These are phyloP conservation scores for Populus tomentosa DNA, from an alignment of 441 rosid genomes.

Conservation along the genomic window DNA sequence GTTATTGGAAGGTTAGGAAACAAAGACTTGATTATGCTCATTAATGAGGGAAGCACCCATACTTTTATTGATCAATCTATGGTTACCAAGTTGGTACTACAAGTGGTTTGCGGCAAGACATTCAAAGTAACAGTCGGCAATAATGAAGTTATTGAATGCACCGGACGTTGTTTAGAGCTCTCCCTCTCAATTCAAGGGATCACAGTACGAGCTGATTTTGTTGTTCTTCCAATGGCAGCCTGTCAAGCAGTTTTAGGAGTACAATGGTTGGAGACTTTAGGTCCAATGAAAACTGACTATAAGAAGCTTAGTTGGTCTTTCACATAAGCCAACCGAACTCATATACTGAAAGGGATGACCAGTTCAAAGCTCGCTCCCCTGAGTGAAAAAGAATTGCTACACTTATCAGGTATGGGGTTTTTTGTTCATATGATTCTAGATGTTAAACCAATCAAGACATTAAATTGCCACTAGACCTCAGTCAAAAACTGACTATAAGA, in stretches of 20 bases:
- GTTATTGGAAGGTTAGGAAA: too few species aligned
- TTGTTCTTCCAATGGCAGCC: not conserved
- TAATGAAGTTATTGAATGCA: too few species aligned
- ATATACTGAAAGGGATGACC: not conserved
- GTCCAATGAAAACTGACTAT: not conserved
- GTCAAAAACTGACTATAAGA: too few species aligned
- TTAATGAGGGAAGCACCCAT: too few species aligned
- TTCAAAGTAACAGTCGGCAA: too few species aligned
- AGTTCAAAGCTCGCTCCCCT: not conserved
- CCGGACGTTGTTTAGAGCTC: too few species aligned
- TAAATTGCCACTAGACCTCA: not conserved
- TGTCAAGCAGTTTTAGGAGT: not conserved
- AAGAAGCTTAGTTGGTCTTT: not conserved
- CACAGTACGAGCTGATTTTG: too few species aligned
- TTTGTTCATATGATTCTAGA: not conserved
- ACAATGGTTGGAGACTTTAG: not conserved
- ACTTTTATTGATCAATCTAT: too few species aligned
- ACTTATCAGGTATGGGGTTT: not conserved
- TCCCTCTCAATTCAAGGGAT: too few species aligned
- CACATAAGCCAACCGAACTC: rapidly evolving
- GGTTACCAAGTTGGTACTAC: too few species aligned
- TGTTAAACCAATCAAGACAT: not conserved
- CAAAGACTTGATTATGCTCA: too few species aligned
- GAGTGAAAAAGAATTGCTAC: not conserved
- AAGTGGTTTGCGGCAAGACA: too few species aligned